Evolutionary conservation across 371 early-diverging fungal species (phyloP), one percentile per base, ranked within the genome.

Genomic region (Phascolomyces articulosus): DNA sequence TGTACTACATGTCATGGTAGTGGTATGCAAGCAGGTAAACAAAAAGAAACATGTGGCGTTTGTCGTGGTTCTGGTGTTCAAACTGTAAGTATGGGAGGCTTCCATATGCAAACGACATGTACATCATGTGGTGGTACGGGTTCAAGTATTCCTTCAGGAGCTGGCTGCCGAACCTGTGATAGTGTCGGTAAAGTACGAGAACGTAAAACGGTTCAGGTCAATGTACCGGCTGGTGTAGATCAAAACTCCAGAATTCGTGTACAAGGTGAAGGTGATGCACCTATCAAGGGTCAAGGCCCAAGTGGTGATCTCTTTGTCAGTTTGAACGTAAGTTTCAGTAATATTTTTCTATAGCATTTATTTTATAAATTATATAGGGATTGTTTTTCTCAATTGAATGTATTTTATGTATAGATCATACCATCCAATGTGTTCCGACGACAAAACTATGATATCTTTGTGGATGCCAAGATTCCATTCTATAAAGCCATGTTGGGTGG

Each of bases 21-120:
- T 49, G 98, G 98, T 26, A 74, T 93, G 44, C 92, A 92, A 73
- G 73, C 75, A 29, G 95, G 95, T 15, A 84, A 87, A 55, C 84
- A 85, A 59, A 83, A 85, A 20, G 75, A 80, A 16, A 83, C 75
- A 10, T 97, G 97, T 67, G 66, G 72, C 29, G 72, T 77, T 4
- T 98, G 98, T 72, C 86, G 87, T 20, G 98, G 98, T 20, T 79
- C 92, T 8, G 98, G 98, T 40, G 87, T 89, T 56, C 89, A 91
- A 62, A 76, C 85, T n/a, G 90, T 92, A 64, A 71, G 84, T 62
- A 82, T 89, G 79, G 78, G 78, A 38, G 95, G 95, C 29, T 96
- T 96, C 85, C 92, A 93, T 60, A 91, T 96, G 89, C 84, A 87
- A 58, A 84, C 91, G 34, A 82, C 91, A 1, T 98, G 98, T 73